Conservation (phyloP, 140 eudicot genomes). For the Flaveria floridana region DNA sequence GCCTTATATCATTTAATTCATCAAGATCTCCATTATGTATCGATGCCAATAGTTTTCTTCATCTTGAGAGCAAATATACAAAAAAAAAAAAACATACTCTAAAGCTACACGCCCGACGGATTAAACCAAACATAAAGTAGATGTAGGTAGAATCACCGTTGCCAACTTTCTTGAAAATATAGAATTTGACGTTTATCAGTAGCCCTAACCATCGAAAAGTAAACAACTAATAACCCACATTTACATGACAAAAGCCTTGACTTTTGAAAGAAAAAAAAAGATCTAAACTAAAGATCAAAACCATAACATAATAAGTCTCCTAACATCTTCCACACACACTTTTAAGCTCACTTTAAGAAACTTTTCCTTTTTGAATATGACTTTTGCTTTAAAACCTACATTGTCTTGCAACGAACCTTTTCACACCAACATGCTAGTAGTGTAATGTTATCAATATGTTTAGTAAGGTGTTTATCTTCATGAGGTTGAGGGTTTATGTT, state of each 20-base stretch:
- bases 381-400: slow-evolving; percentile 6
- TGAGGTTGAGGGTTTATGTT: neutral
- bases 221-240: neutral
- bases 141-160: too few species aligned
- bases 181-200: too few species aligned
- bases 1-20: neutral
- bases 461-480: neutral
- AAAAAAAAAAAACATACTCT: too few species aligned
- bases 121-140: too few species aligned
- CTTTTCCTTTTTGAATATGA: neutral
- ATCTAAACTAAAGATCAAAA: neutral
- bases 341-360: neutral
- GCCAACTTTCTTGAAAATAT: too few species aligned
- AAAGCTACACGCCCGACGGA: too few species aligned
- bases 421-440: neutral
- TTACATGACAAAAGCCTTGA: neutral
- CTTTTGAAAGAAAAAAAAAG: neutral
- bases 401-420: neutral
- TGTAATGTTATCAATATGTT: too few species aligned
- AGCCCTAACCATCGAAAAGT: too few species aligned
- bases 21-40: too few species aligned
- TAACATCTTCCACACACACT: neutral
- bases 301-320: neutral
- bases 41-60: too few species aligned
- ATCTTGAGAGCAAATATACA: too few species aligned